A percentile compares a stretch with the other conserved stretches of the same genome.
Conservation (phyloP, 768 basidiomycete species). For the Erythrobasidium yunnanense region DNA sequence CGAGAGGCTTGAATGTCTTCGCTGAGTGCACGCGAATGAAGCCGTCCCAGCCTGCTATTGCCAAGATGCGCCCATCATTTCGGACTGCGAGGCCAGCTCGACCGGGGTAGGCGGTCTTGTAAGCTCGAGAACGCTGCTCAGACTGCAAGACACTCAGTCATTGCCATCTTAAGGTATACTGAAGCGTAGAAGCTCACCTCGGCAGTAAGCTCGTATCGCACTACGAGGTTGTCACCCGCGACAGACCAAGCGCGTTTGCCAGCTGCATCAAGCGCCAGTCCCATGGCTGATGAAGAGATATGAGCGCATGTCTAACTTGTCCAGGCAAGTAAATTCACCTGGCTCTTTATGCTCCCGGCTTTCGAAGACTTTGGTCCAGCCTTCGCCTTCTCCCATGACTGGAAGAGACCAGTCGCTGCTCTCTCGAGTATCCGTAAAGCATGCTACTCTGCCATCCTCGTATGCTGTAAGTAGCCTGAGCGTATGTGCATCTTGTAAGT, state of each 20-base stretch:
- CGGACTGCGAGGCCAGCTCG: slow-evolving; percentile 56
- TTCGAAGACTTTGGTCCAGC: slow-evolving; percentile 40
- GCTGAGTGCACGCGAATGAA: slow-evolving; percentile 77
- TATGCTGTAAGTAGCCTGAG: slow-evolving; percentile 64
- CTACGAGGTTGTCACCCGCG: slow-evolving; percentile 35
- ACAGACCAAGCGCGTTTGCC: slow-evolving; percentile 32
- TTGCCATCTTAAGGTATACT: background rate
- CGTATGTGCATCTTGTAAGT: slow-evolving; percentile 36
- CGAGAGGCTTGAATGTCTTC: slow-evolving; percentile 67
- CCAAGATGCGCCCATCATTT: slow-evolving; percentile 65
- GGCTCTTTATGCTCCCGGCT: slow-evolving; percentile 45
- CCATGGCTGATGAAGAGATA: slow-evolving; percentile 34
- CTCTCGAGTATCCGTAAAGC: slow-evolving; percentile 42
- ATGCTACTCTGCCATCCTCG: slow-evolving; percentile 74
- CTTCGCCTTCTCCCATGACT: slow-evolving; percentile 30
- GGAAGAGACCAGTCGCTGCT: background rate
- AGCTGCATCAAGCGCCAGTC: slow-evolving; percentile 23
- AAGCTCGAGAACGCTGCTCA: background rate
- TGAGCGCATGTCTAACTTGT: background rate
- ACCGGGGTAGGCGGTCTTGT: slow-evolving; percentile 29
- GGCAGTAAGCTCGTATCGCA: slow-evolving; percentile 33
- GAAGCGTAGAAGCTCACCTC: slow-evolving; percentile 1
- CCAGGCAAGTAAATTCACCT: no score
- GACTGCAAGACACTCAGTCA: background rate
- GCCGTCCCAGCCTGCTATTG: slow-evolving; percentile 90